phyloP scores from a whole-genome alignment of 2,329 filamentous ascomycete species.

The Coniosporium tulheliwenetii region DNA sequence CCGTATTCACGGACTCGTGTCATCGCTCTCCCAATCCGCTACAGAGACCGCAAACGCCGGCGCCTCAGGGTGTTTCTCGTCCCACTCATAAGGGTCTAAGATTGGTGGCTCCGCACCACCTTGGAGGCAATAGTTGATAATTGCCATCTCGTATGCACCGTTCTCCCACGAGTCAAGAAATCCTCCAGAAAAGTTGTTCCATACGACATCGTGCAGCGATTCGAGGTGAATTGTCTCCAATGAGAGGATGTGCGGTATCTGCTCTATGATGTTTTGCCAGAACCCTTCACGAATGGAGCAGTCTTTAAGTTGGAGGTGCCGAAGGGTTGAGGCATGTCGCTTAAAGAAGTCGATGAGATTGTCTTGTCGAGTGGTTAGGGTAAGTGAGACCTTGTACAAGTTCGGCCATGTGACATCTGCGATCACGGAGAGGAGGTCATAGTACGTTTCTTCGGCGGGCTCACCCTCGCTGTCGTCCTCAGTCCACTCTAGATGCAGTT shows the following conservation, averaged over 20 bases:
- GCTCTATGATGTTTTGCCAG: conserved; percentile 4
- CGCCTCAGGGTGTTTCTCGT: too few relatives aligned
- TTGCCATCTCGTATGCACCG: too few relatives aligned
- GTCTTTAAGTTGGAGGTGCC: conserved; percentile 4
- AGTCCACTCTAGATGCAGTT: conserved; percentile 7
- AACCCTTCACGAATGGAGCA: not conserved
- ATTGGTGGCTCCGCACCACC: too few relatives aligned
- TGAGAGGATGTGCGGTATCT: conserved; percentile 7
- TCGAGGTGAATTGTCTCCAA: conserved; percentile 9
- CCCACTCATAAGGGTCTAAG: too few relatives aligned
- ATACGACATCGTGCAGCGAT: conserved; percentile 6
- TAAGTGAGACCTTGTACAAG: conserved; percentile 5
- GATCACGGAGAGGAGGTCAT: conserved; percentile 5
- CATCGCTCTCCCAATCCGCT: too few relatives aligned
- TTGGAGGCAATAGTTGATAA: too few relatives aligned
- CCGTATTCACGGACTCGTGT: too few relatives aligned
- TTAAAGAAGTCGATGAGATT: conserved; percentile 6
- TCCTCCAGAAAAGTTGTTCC: too few relatives aligned
- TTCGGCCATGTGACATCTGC: conserved; percentile 6
- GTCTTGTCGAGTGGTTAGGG: conserved; percentile 3
- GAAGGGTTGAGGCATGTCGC: conserved; percentile 6
- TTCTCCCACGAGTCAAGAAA: too few relatives aligned
- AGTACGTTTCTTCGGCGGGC: conserved; percentile 3
- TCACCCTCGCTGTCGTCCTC: conserved; percentile 2
- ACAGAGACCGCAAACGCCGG: too few relatives aligned